Evolutionary conservation across 306 rosid species (phyloP).

Genomic region (Trifolium subterraneum): DNA sequence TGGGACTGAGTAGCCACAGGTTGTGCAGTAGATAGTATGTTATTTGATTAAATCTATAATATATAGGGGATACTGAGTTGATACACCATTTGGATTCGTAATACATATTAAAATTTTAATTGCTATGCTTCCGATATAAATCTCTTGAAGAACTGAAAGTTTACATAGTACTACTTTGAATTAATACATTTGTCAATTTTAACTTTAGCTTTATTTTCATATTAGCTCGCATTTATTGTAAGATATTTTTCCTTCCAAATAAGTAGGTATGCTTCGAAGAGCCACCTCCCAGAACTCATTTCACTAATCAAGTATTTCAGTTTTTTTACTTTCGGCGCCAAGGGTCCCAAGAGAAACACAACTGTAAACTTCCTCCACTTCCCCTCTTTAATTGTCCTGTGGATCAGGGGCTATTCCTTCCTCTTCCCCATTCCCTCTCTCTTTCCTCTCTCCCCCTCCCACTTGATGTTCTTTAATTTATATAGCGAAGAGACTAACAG

Average conservation of each 20-base stretch:
- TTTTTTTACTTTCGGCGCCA: background rate
- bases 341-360: constrained; percentile 1
- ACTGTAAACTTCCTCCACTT: background rate
- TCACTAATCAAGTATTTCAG: background rate
- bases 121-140: background rate
- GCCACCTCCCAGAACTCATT: background rate
- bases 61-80: constrained; percentile 5
- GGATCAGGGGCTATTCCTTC: background rate
- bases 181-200: background rate
- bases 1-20: background rate
- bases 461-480: background rate
- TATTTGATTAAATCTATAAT: background rate
- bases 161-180: background rate
- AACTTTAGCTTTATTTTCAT: background rate
- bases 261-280: background rate
- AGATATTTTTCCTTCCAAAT: background rate
- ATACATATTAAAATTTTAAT: background rate
- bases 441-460: background rate
- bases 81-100: constrained; percentile 2
- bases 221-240: background rate
- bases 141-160: background rate
- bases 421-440: constrained; percentile 11
- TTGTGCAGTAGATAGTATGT: background rate
- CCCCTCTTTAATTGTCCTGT: background rate
- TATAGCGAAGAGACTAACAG: background rate